A percentile compares a stretch with the other conserved stretches of the same genome.
phyloP scores from a whole-genome alignment of 2,329 filamentous ascomycete species.

The Rhytidhysteron rufulum region DNA sequence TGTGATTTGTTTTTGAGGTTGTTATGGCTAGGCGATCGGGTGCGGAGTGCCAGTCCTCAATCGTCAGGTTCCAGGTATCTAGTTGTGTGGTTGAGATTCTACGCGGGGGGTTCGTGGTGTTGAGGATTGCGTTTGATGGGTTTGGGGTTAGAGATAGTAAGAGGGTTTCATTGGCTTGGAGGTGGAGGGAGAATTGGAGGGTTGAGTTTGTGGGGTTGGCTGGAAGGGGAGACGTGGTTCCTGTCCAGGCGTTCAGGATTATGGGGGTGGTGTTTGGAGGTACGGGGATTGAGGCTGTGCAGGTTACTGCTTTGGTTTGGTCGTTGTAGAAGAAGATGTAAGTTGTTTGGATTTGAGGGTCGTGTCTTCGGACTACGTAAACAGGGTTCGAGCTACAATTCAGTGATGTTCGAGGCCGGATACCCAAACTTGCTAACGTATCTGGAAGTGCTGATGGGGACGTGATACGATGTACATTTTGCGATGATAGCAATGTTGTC shows the following conservation, averaged over 20 bases:
- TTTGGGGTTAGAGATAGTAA: constrained; percentile 35
- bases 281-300: constrained; percentile 8
- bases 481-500: constrained; percentile 14
- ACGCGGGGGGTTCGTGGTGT: constrained; percentile 4
- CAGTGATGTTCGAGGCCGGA: constrained; percentile 23
- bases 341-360: constrained; percentile 15
- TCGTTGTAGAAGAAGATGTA: constrained; percentile 44
- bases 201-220: constrained; percentile 26
- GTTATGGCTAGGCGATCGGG: constrained; percentile 25
- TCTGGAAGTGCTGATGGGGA: constrained; percentile 25
- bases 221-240: constrained; percentile 27
- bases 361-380: constrained; percentile 36
- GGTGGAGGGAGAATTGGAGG: constrained; percentile 30
- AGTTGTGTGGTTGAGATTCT: no score
- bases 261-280: constrained; percentile 24
- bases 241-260: constrained; percentile 43
- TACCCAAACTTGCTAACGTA: constrained; percentile 25
- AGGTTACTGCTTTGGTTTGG: constrained; percentile 4
- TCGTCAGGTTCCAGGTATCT: constrained; percentile 32
- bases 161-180: constrained; percentile 39
- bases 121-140: constrained; percentile 12
- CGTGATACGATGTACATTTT: constrained; percentile 34
- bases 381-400: constrained; percentile 6
- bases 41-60: constrained; percentile 40
- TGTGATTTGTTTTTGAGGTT: constrained; percentile 22